Conservation (phyloP, 2,329 filamentous ascomycete genomes). For the Aplosporella prunicola region DNA sequence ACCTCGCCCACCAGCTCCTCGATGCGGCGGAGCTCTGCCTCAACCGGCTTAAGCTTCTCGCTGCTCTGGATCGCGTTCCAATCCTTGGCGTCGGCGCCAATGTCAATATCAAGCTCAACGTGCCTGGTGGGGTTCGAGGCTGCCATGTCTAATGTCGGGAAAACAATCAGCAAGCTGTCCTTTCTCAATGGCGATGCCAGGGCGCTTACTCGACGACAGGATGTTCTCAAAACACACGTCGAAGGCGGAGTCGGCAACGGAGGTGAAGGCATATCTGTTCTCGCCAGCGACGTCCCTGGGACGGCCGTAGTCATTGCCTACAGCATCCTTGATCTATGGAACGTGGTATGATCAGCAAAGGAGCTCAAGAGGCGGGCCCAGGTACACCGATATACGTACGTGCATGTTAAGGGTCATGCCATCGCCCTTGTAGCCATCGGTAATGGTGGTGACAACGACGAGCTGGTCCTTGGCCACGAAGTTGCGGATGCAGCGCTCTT, state of each 20-base stretch:
- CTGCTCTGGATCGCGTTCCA: slow-evolving; percentile 93
- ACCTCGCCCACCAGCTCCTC: slow-evolving; percentile 86
- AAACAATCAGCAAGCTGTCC: slow-evolving; percentile 3
- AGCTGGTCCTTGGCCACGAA: slow-evolving; percentile 87
- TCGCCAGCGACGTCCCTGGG: slow-evolving; percentile 89
- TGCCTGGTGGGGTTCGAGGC: slow-evolving; percentile 51
- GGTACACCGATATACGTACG: slow-evolving; percentile 44
- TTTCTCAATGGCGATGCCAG: not conserved
- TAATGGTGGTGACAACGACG: slow-evolving; percentile 86
- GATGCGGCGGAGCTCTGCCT: slow-evolving; percentile 85
- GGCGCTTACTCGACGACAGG: slow-evolving; percentile 56
- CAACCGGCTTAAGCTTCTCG: slow-evolving; percentile 96
- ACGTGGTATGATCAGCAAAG: slow-evolving; percentile 1
- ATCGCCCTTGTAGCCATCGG: slow-evolving; percentile 79
- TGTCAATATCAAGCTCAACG: slow-evolving; percentile 89
- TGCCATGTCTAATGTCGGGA: slow-evolving; percentile 20
- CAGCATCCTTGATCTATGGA: slow-evolving; percentile 77
- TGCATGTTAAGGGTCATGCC: slow-evolving; percentile 92
- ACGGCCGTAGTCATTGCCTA: slow-evolving; percentile 91
- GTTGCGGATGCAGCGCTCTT: slow-evolving; percentile 90
- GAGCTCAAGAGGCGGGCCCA: not conserved
- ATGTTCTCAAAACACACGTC: slow-evolving; percentile 95
- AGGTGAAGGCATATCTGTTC: slow-evolving; percentile 87
- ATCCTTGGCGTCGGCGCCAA: slow-evolving; percentile 93
- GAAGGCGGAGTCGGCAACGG: slow-evolving; percentile 82